Base-by-base conservation (phyloP, 2,329 filamentous ascomycete species). In the Domatiomyces catenatus region DNA sequence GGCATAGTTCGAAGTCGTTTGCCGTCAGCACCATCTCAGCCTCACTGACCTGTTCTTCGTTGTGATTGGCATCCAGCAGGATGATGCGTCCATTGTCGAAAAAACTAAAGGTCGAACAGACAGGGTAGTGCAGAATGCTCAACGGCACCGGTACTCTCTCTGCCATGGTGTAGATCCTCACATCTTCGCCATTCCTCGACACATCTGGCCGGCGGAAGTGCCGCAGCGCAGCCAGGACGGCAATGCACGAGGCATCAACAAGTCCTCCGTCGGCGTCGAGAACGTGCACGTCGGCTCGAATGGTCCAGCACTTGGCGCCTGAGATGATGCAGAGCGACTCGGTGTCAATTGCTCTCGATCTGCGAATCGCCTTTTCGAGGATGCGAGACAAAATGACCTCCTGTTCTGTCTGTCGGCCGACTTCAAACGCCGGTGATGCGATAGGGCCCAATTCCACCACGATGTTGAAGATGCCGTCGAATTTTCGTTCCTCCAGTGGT, bases 391-490 rank as follows among this genome's bases (percentile, higher is more conserved):
- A 79, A 43, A 94, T 77, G 2, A 89, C 75, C 69, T 96, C 92
- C 50, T 83, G 77, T 60, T 93, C 85, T 55, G 50, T 71, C 52
- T 74, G 81, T 77, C 80, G 79, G 66, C 85, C 86, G 59, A 84
- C 79, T 67, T 95, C 89, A 68, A 94, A 94, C 32, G 85, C 82
- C 12, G 92, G 88, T 46, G 87, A 88, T 24, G 86, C 84, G 82
- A 96, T 93, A 47, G 90, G 87, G 55, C 84, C 87, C 61, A 98
- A 79, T 66, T 96, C 92, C 50, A 89, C 85, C 49, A 82, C 77
- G 64, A 96, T 95, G 59, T 82, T 88, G 72, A 96, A 96, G 66
- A 94, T 78, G 65, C 92, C 92, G 66, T 96, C 92, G 64, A 94
- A 94, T 53, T 89, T 90, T 56, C 90, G 83, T 69, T 96, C 90